These are phyloP conservation scores for Lippia alba DNA, from an alignment of 305 asterid genomes.

Conservation along the genomic window DNA sequence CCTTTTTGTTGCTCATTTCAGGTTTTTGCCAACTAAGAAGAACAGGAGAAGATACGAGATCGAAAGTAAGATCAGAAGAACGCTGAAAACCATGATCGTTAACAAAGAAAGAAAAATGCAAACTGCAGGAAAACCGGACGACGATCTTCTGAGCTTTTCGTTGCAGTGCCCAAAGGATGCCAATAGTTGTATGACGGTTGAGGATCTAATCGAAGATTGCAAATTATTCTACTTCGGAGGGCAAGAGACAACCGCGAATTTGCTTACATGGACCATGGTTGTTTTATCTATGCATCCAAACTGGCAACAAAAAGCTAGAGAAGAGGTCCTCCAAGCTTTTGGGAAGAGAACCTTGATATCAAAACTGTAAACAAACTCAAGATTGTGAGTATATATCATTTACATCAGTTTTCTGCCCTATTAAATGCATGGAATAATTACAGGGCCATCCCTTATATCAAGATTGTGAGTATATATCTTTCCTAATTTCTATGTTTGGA, in stretches of 20 bases:
- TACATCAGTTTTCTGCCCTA: neutral
- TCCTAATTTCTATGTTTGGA: neutral
- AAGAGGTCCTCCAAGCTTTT: slow-evolving; percentile 42
- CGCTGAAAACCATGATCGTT: slow-evolving; percentile 27
- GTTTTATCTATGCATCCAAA: slow-evolving; percentile 39
- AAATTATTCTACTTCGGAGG: slow-evolving; percentile 47
- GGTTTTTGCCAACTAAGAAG: slow-evolving; percentile 43
- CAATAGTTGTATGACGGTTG: slow-evolving; percentile 30
- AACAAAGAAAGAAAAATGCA: slow-evolving; percentile 31
- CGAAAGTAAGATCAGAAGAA: slow-evolving; percentile 36
- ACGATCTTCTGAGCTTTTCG: slow-evolving; percentile 36
- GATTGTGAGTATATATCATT: slow-evolving; percentile 36
- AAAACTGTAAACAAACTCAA: slow-evolving; percentile 38
- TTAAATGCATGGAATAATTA: neutral
- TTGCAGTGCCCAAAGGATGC: slow-evolving; percentile 27
- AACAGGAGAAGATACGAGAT: slow-evolving; percentile 39
- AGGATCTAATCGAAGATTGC: slow-evolving; percentile 44
- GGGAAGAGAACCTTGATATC: slow-evolving; percentile 38
- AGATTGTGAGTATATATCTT: too few relatives aligned
- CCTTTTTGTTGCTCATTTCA: slow-evolving; percentile 8
- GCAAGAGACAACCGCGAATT: slow-evolving; percentile 40
- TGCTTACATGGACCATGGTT: slow-evolving; percentile 46
- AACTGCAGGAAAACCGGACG: slow-evolving; percentile 15
- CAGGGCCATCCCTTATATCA: neutral
- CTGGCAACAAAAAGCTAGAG: slow-evolving; percentile 51